These are phyloP conservation scores for Fagopyrum homotropicum DNA, from an alignment of 148 eudicot species.

Conservation along the genomic window DNA sequence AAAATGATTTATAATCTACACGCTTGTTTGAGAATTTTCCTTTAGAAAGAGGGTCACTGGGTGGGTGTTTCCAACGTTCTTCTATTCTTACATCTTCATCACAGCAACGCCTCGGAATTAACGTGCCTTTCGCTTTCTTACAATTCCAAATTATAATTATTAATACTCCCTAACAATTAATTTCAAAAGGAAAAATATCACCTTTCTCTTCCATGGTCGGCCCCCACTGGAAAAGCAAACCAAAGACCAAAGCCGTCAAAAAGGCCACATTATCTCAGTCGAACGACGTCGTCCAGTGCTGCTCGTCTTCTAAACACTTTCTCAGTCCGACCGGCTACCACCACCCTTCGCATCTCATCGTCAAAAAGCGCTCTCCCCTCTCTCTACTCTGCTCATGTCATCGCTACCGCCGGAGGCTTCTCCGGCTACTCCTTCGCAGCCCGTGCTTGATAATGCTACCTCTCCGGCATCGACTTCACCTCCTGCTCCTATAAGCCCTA, in stretches of 20 bases:
- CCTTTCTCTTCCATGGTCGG: background rate
- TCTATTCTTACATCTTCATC: background rate
- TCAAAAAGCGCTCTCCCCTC: background rate
- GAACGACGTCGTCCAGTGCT: slow-evolving; percentile 2
- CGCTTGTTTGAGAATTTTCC: too few species aligned
- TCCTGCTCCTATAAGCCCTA: slow-evolving; percentile 12
- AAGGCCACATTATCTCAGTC: background rate
- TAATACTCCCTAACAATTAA: background rate
- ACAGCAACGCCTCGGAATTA: background rate
- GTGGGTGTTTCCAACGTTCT: background rate
- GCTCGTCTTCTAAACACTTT: background rate
- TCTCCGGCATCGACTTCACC: background rate
- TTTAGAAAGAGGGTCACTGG: too few species aligned
- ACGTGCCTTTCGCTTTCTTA: slow-evolving; percentile 5
- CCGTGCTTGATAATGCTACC: slow-evolving; percentile 6
- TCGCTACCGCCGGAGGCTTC: slow-evolving; percentile 12
- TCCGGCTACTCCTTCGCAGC: slow-evolving; percentile 7
- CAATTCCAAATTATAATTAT: slow-evolving; percentile 2
- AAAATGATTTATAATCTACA: too few species aligned
- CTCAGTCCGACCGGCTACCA: background rate
- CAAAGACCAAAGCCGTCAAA: slow-evolving; percentile 8
- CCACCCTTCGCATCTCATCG: slow-evolving; percentile 3
- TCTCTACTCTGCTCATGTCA: background rate
- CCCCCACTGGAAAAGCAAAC: slow-evolving; percentile 11
- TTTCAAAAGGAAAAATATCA: background rate